Conservation (phyloP, 2,329 filamentous ascomycete species). For the Aplosporella prunicola region DNA sequence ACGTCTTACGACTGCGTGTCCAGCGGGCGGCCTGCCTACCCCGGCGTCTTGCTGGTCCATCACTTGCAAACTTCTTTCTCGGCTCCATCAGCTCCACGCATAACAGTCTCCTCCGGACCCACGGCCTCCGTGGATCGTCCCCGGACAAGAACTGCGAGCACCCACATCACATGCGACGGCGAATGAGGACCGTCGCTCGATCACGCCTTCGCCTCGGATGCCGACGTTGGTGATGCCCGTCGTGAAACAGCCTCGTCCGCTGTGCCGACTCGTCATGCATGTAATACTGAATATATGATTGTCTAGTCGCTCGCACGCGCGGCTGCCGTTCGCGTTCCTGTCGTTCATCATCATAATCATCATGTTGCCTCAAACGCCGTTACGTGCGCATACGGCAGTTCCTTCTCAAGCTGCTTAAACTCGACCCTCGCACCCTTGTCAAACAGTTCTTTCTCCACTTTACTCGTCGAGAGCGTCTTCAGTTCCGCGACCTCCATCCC, state of each 20-base stretch:
- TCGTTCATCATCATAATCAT: neutral
- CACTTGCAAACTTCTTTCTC: neutral
- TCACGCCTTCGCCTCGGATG: neutral
- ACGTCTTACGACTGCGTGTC: neutral
- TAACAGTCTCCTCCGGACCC: conserved; percentile 1
- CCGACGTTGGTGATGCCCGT: too few relatives aligned
- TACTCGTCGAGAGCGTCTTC: conserved; percentile 13
- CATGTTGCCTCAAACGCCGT: too few relatives aligned
- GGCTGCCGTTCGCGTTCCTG: neutral
- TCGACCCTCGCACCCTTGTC: neutral
- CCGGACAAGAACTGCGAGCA: neutral
- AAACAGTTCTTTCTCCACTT: conserved; percentile 5
- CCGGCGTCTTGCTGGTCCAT: conserved; percentile 1
- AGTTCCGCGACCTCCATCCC: conserved; percentile 17
- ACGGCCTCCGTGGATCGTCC: neutral
- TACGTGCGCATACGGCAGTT: neutral
- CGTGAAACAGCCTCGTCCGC: neutral
- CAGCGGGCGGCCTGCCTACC: neutral
- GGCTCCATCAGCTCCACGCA: neutral
- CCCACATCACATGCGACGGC: conserved; percentile 1
- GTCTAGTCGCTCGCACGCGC: neutral
- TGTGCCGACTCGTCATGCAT: neutral
- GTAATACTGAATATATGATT: too few relatives aligned
- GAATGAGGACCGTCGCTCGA: too few relatives aligned
- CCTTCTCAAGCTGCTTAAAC: neutral